Evolutionary conservation across 345 rosid species (phyloP).

Genomic region (Pseudoturritis turrita): DNA sequence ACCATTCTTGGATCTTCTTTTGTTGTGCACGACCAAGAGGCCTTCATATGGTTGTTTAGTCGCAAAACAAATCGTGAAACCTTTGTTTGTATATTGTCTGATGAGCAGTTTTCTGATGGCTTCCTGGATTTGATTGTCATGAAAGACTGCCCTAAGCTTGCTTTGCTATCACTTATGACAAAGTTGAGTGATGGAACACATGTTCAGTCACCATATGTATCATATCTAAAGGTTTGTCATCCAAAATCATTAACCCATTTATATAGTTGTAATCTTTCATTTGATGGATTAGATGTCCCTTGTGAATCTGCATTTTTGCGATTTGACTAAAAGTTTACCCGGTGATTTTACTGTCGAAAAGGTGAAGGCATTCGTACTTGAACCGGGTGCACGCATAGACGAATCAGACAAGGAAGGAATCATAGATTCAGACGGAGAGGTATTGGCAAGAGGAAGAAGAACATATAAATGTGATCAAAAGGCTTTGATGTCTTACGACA

Average conservation of each 20-base stretch:
- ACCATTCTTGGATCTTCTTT: neutral
- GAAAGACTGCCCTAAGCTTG: conserved; percentile 57
- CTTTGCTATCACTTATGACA: conserved; percentile 59
- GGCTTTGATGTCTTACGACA: conserved; percentile 59
- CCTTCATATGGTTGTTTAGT: neutral
- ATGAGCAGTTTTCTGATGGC: conserved; percentile 83
- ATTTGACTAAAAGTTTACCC: neutral
- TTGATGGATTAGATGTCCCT: neutral
- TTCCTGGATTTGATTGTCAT: conserved; percentile 72
- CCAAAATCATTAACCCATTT: neutral
- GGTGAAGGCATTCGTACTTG: conserved; percentile 87
- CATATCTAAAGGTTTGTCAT: conserved; percentile 62
- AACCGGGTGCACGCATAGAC: conserved; percentile 55
- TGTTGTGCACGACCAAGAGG: neutral
- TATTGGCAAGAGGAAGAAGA: conserved; percentile 70
- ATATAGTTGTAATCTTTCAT: neutral
- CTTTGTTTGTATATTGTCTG: neutral
- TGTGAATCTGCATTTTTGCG: neutral
- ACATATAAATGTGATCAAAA: conserved; percentile 47
- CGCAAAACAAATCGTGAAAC: neutral
- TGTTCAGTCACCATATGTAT: conserved; percentile 61
- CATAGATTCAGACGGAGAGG: conserved; percentile 93
- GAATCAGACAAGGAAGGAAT: conserved; percentile 76
- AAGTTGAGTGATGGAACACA: conserved; percentile 62
- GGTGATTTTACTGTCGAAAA: conserved; percentile 16